phyloP scores from a whole-genome alignment of 208 protist species.

The Leptomonas pyrrhocoris region DNA sequence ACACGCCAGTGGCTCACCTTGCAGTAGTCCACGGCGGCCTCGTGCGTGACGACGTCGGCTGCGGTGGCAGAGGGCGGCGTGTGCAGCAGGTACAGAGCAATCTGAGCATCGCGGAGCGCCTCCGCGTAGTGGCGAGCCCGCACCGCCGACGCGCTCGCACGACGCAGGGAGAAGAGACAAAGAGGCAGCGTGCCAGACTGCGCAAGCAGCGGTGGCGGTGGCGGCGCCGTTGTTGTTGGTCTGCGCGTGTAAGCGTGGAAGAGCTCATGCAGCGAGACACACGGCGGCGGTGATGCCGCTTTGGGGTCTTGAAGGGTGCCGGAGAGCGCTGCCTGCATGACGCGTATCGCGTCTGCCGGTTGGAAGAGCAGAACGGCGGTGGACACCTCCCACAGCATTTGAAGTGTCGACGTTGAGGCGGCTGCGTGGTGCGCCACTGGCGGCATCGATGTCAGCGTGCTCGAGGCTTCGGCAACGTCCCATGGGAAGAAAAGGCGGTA shows the following conservation, averaged over 20 bases:
- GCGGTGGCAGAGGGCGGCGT: background rate
- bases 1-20: background rate
- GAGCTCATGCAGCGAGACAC: conserved; percentile 16
- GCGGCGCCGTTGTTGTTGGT: background rate
- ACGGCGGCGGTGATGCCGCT: background rate
- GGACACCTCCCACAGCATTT: conserved; percentile 26
- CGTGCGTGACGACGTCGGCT: background rate
- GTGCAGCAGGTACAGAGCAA: conserved; percentile 16
- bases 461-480: background rate
- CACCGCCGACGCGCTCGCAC: conserved; percentile 24
- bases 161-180: conserved; percentile 24
- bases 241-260: background rate
- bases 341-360: conserved; percentile 12
- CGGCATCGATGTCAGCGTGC: background rate
- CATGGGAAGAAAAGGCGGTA: conserved; percentile 10
- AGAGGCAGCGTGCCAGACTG: conserved; percentile 20
- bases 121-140: conserved; percentile 14
- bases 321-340: background rate
- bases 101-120: conserved; percentile 16
- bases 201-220: background rate
- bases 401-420: background rate
- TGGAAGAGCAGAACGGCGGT: conserved; percentile 16
- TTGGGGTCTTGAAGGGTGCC: background rate
- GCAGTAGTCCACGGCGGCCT: background rate
- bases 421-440: background rate